Percentiles rank a stretch among this genome's conserved stretches.
Conservation (phyloP, 2,329 filamentous ascomycete species). For the Aspergillus versicolor region DNA sequence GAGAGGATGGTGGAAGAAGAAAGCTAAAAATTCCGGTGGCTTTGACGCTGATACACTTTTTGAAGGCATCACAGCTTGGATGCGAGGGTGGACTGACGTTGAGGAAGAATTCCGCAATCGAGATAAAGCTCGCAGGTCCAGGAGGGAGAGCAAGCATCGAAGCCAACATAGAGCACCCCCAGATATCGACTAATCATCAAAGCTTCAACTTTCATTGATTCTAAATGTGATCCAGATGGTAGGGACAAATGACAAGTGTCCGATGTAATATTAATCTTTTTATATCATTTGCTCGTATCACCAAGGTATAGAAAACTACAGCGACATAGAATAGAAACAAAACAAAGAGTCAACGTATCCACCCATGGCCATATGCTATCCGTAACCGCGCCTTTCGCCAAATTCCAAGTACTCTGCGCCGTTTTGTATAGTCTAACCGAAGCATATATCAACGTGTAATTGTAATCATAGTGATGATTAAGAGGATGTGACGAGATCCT, state of each 20-base stretch:
- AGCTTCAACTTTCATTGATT: background rate
- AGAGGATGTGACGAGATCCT: background rate
- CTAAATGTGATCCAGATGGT: background rate
- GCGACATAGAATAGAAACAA: constrained; percentile 2
- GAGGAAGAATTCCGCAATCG: constrained; percentile 43
- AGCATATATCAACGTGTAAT: constrained; percentile 26
- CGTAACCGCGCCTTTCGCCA: constrained; percentile 26
- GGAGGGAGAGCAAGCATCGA: constrained; percentile 24
- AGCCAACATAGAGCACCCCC: background rate
- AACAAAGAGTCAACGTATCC: constrained; percentile 12
- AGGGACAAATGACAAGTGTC: background rate
- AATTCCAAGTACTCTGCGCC: constrained; percentile 25
- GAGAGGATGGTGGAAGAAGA: constrained; percentile 20
- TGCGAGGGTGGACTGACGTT: constrained; percentile 44
- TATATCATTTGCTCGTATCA: background rate
- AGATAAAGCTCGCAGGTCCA: constrained; percentile 62
- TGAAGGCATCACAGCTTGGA: constrained; percentile 44
- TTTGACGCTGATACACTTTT: constrained; percentile 31
- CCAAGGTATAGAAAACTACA: constrained; percentile 3
- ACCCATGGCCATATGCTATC: constrained; percentile 22
- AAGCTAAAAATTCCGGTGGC: constrained; percentile 17
- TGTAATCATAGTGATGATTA: constrained; percentile 12
- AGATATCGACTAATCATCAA: background rate
- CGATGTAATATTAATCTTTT: background rate
- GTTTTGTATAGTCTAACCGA: constrained; percentile 33